phyloP scores from a whole-genome alignment of 78 protist species.

The Dictyostelium intermedium region DNA sequence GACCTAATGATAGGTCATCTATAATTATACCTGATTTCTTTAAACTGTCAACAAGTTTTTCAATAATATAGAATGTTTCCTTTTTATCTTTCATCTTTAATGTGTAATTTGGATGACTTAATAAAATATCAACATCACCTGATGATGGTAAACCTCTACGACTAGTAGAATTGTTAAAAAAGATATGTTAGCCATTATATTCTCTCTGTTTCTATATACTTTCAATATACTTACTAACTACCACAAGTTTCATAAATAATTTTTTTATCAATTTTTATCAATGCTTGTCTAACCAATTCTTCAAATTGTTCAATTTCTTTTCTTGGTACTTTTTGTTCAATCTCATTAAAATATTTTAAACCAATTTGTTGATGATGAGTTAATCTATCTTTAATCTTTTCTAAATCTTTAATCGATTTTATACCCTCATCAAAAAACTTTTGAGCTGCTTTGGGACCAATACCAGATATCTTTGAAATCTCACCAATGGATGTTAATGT shows the following conservation, averaged over 20 bases:
- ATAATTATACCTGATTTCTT: slow-evolving; percentile 16
- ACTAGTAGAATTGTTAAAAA: background rate
- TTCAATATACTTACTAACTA: slow-evolving; percentile 39
- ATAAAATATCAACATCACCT: slow-evolving; percentile 78
- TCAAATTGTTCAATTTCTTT: slow-evolving; percentile 68
- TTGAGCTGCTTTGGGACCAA: slow-evolving; percentile 64
- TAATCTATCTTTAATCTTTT: slow-evolving; percentile 26
- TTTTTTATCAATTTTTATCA: slow-evolving; percentile 22
- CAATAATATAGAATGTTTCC: slow-evolving; percentile 35
- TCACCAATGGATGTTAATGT: slow-evolving; percentile 18
- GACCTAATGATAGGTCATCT: slow-evolving; percentile 64
- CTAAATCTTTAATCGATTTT: slow-evolving; percentile 13
- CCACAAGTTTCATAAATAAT: slow-evolving; percentile 46
- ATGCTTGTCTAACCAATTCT: background rate
- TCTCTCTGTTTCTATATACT: no score
- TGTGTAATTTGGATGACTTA: slow-evolving; percentile 68
- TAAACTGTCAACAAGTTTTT: slow-evolving; percentile 23
- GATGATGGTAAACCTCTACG: slow-evolving; percentile 61
- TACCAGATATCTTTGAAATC: slow-evolving; percentile 58
- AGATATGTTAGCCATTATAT: background rate
- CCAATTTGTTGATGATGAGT: slow-evolving; percentile 78
- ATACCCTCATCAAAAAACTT: slow-evolving; percentile 41
- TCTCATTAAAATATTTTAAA: slow-evolving; percentile 57
- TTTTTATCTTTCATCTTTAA: slow-evolving; percentile 44
- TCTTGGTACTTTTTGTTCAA: slow-evolving; percentile 78